Percentiles rank a stretch among this genome's conserved stretches.
Evolutionary conservation across 2,329 filamentous ascomycete genomes (phyloP).

Genomic region (Botryotinia calthae): DNA sequence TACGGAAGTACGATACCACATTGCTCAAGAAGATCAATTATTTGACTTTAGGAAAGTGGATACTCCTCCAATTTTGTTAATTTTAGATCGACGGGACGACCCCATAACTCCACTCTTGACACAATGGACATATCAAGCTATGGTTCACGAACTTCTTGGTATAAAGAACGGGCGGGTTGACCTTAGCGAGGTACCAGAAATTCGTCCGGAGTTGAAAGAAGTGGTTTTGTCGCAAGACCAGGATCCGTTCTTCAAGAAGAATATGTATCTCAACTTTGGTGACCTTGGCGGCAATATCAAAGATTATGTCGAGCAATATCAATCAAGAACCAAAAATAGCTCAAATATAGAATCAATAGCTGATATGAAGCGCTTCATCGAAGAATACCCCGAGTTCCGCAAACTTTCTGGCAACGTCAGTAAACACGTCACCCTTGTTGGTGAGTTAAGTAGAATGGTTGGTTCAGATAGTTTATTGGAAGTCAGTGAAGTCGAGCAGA

Average conservation of each 20-base stretch:
- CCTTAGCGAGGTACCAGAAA: constrained; percentile 77
- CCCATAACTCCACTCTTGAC: constrained; percentile 91
- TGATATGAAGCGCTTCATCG: constrained; percentile 99
- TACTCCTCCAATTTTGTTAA: constrained; percentile 86
- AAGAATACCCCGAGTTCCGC: constrained; percentile 97
- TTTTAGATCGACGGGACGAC: constrained; percentile 89
- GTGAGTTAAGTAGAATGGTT: constrained; percentile 85
- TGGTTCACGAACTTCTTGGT: constrained; percentile 94
- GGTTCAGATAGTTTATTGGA: constrained; percentile 86
- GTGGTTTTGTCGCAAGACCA: constrained; percentile 96
- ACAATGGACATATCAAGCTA: constrained; percentile 99
- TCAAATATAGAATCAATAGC: constrained; percentile 95
- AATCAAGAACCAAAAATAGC: constrained; percentile 94
- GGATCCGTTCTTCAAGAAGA: constrained; percentile 98
- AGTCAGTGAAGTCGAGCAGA: constrained; percentile 95
- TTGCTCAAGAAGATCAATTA: constrained; percentile 92
- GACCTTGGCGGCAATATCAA: constrained; percentile 95
- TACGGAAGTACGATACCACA: constrained; percentile 85
- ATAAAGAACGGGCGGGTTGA: constrained; percentile 95
- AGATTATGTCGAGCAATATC: constrained; percentile 97
- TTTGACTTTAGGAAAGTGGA: constrained; percentile 96
- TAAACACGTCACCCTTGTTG: constrained; percentile 95
- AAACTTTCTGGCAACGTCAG: constrained; percentile 97
- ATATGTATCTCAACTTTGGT: constrained; percentile 98
- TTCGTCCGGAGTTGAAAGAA: constrained; percentile 83